phyloP scores from a whole-genome alignment of 345 rosid genomes.

The Bruguiera gymnorhiza region DNA sequence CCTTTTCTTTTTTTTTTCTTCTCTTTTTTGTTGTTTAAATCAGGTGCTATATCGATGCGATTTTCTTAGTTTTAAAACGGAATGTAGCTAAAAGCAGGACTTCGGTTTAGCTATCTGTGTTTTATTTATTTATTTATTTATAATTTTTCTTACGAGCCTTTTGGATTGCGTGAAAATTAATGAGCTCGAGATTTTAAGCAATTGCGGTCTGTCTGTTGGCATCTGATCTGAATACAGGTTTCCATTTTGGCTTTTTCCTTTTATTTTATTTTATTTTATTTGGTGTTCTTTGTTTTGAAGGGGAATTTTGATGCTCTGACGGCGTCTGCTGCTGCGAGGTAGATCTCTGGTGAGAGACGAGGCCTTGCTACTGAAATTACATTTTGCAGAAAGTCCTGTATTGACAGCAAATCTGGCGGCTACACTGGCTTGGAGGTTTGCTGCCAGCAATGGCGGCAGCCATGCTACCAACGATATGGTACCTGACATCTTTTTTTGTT shows the following conservation, averaged over 20 bases:
- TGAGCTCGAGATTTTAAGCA: background rate
- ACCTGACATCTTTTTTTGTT: slow-evolving; percentile 12
- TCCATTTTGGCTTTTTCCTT: slow-evolving; percentile 4
- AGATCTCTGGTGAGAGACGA: slow-evolving; percentile 60
- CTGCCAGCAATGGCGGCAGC: slow-evolving; percentile 75
- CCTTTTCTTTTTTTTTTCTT: background rate
- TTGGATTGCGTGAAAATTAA: no score
- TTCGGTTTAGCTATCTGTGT: no score
- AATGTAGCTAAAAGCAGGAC: no score
- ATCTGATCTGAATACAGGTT: slow-evolving; percentile 34
- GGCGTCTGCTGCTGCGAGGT: slow-evolving; percentile 3
- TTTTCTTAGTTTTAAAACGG: no score
- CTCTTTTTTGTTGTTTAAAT: background rate
- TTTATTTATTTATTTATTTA: background rate
- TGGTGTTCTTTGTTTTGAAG: slow-evolving; percentile 26
- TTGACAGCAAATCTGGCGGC: slow-evolving; percentile 58
- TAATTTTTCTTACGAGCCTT: background rate
- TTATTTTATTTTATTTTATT: slow-evolving; percentile 3
- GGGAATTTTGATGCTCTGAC: slow-evolving; percentile 66
- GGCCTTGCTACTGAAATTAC: slow-evolving; percentile 30
- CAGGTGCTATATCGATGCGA: no score
- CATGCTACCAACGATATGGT: slow-evolving; percentile 66
- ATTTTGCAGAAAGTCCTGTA: slow-evolving; percentile 31
- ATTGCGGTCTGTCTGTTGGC: background rate
- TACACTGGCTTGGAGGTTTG: slow-evolving; percentile 77